Evolutionary conservation across 176 grass and related monocot genomes (phyloP), one percentile per base, ranked within the genome.

Genomic region (Elaeis guineensis): DNA sequence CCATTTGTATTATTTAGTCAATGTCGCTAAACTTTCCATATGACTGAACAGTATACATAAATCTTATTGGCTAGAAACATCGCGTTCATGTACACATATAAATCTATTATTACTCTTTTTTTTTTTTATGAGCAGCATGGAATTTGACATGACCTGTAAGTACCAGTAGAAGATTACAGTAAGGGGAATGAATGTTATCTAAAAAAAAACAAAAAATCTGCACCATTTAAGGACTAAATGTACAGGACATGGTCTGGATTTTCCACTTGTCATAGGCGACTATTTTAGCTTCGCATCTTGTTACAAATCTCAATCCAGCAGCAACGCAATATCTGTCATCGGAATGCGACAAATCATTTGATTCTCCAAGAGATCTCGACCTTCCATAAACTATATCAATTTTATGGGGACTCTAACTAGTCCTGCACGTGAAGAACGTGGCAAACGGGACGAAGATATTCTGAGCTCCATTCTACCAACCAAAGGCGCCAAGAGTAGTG

Each of bases 351-450:
- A 51, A 6, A 25, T 23, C 60, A 1, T 19, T 39, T 1, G 8
- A 21, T 49, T 62, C 72, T 57, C 68, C 72, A 6, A 58, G 62
- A 2, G 81, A 89, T 58, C 80, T 89, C 17, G 81, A 89, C 58
- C 58, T 81, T 50, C 86, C 86, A 25, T 89, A 77, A 14, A 71
- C 81, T 8, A 89, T 29, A 23, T 61, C 86, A 21, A 58, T 59
- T 23, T 24, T 90, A 60, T 59, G 19, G 20, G 20, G 79, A 69
- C 1, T 73, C 22, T 4, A 81, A 1, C 23, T 2, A 23, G 23
- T 23, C 29, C 67, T 18, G 28, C 74, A 78, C 22, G 79, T 83
- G 25, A 80, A 8, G 5, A 91, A 86, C 25, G 57, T 86, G 8
- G 78, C 72, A 6, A 19, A 48, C 25, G 68, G 50, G n/a, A 4